A percentile compares a stretch with the other conserved stretches of the same genome.
These are phyloP conservation scores for Penicillium malachiteum DNA, from an alignment of 495 filamentous ascomycete genomes.

Conservation along the genomic window DNA sequence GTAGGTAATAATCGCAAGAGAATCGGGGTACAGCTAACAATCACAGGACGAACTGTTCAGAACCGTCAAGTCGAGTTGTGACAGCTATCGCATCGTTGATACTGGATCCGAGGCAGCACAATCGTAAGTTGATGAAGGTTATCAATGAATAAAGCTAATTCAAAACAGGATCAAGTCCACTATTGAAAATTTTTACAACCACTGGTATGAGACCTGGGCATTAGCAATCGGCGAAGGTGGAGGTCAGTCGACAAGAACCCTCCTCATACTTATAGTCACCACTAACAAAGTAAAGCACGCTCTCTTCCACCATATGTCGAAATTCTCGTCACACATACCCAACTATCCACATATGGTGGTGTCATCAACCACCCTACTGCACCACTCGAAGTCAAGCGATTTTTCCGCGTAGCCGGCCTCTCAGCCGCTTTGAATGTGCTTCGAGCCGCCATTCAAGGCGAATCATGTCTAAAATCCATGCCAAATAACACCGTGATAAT, in stretches of 20 bases:
- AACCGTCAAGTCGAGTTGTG: conserved; percentile 61
- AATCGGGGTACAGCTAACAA: not conserved
- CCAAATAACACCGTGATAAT: conserved; percentile 76
- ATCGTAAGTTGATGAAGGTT: conserved; percentile 39
- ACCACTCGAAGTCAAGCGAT: conserved; percentile 65
- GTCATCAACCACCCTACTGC: conserved; percentile 75
- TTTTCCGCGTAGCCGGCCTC: conserved; percentile 67
- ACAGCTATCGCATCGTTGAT: conserved; percentile 51
- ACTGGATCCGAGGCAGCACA: conserved; percentile 56
- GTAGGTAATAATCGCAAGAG: conserved; percentile 35
- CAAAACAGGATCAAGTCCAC: conserved; percentile 54
- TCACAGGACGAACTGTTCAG: conserved; percentile 58
- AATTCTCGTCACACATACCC: conserved; percentile 70
- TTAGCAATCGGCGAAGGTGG: conserved; percentile 57
- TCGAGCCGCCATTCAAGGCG: conserved; percentile 69
- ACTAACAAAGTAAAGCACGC: conserved; percentile 41
- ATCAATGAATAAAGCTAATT: not conserved
- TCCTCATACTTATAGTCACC: not conserved
- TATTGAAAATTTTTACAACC: conserved; percentile 61
- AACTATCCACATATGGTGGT: conserved; percentile 67
- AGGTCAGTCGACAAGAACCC: conserved; percentile 32
- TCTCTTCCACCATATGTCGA: conserved; percentile 71
- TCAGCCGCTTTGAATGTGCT: conserved; percentile 73
- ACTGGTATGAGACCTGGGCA: conserved; percentile 62
- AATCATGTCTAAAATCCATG: conserved; percentile 68